Conservation (phyloP, 2,329 filamentous ascomycete species). For the Fusarium virguliforme region DNA sequence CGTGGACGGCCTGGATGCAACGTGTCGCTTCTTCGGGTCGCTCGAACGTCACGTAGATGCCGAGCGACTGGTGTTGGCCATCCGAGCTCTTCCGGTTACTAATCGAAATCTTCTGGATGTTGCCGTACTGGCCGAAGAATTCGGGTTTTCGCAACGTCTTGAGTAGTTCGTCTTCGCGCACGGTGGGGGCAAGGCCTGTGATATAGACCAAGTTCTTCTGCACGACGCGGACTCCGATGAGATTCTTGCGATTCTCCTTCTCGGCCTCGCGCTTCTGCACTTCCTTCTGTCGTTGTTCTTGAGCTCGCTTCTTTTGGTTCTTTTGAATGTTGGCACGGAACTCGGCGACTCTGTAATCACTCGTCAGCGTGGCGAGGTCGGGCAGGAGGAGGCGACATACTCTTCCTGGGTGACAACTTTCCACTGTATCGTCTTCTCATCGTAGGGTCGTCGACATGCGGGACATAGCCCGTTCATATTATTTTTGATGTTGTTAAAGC, state of each 20-base stretch:
- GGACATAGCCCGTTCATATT: constrained; percentile 98
- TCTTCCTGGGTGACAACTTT: constrained; percentile 96
- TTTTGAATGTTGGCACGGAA: constrained; percentile 86
- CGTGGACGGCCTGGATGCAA: constrained; percentile 94
- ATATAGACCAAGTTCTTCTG: constrained; percentile 99
- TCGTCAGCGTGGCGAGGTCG: constrained; percentile 42
- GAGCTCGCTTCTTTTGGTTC: constrained; percentile 92
- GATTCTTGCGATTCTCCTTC: constrained; percentile 93
- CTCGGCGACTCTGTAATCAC: constrained; percentile 73
- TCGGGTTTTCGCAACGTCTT: constrained; percentile 91
- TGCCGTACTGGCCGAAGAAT: constrained; percentile 98
- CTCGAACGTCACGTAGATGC: constrained; percentile 98
- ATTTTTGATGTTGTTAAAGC: constrained; percentile 99
- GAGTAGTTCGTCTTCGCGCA: constrained; percentile 91
- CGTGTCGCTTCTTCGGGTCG: constrained; percentile 89
- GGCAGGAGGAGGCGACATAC: constrained; percentile 68
- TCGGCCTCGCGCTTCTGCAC: constrained; percentile 97
- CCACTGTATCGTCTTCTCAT: constrained; percentile 97
- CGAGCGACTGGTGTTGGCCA: constrained; percentile 87
- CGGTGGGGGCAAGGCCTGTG: constrained; percentile 91
- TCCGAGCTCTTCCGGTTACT: constrained; percentile 90
- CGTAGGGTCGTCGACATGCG: constrained; percentile 95
- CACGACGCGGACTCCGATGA: constrained; percentile 94
- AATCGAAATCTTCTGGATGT: constrained; percentile 98
- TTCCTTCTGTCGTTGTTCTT: constrained; percentile 90